phyloP scores from a whole-genome alignment of 768 basidiomycete species.

The Lactarius indigo region DNA sequence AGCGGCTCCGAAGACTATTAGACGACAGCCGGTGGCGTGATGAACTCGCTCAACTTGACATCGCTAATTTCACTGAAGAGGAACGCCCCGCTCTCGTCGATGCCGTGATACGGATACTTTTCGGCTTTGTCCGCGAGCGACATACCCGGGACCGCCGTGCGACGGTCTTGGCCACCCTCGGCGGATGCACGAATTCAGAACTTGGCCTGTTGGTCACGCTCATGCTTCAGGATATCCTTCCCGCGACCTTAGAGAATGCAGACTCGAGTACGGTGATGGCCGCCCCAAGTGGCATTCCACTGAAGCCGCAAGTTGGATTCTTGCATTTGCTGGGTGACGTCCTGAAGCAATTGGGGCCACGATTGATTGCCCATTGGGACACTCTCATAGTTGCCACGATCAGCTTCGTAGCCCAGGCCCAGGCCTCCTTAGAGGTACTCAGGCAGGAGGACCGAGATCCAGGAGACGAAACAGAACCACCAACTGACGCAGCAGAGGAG shows the following conservation, averaged over 20 bases:
- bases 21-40: conserved; percentile 92
- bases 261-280: conserved; percentile 29
- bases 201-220: conserved; percentile 75
- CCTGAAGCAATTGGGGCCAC: conserved; percentile 74
- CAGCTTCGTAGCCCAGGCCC: conserved; percentile 61
- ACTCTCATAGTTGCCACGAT: conserved; percentile 66
- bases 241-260: conserved; percentile 19
- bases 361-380: conserved; percentile 68
- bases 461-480: conserved; percentile 29
- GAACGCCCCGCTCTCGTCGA: conserved; percentile 68
- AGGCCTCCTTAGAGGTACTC: conserved; percentile 45
- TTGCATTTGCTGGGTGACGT: conserved; percentile 82
- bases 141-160: conserved; percentile 65
- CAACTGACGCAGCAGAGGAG: conserved; percentile 36
- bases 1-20: conserved; percentile 64
- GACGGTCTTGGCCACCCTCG: conserved; percentile 70
- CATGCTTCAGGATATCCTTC: conserved; percentile 72
- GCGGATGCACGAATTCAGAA: conserved; percentile 68
- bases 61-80: conserved; percentile 50
- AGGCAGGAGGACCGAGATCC: conserved; percentile 35
- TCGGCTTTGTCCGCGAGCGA: conserved; percentile 83
- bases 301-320: conserved; percentile 80
- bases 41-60: conserved; percentile 67
- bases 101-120: conserved; percentile 71
- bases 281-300: conserved; percentile 36